Evolutionary conservation across 2,329 filamentous ascomycete genomes (phyloP).

Genomic region (Diaporthe sp.): DNA sequence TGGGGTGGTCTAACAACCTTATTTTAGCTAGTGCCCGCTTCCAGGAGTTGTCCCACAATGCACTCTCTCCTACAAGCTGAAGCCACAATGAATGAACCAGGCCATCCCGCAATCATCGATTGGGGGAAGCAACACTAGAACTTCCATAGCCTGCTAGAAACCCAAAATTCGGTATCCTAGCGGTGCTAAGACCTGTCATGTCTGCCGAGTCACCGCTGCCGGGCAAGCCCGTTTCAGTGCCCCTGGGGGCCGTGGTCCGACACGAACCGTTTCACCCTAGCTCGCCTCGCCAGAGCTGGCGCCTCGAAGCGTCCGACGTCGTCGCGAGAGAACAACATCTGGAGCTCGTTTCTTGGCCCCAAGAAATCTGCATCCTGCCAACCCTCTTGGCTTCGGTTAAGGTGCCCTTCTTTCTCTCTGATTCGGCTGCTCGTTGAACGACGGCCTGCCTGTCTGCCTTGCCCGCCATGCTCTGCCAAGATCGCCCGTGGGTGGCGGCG

Average conservation of each 20-base stretch:
- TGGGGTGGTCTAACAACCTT: too few relatives aligned
- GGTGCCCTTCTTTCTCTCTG: constrained; percentile 8
- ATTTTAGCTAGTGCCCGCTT: too few relatives aligned
- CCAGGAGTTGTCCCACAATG: too few relatives aligned
- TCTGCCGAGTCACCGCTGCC: neutral
- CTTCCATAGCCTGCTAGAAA: too few relatives aligned
- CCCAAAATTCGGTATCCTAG: neutral
- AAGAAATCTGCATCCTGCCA: neutral
- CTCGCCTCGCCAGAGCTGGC: constrained; percentile 2
- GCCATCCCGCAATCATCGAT: too few relatives aligned
- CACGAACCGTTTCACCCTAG: constrained; percentile 24
- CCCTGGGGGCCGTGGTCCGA: constrained; percentile 15
- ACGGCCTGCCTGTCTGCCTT: neutral
- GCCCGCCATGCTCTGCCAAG: constrained; percentile 36
- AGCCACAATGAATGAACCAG: too few relatives aligned
- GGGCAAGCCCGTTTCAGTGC: neutral
- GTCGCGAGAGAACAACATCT: neutral
- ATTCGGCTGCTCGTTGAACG: constrained; percentile 6
- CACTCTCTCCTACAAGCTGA: too few relatives aligned
- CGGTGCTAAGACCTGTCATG: neutral
- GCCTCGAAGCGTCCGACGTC: constrained; percentile 4
- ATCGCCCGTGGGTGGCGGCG: constrained; percentile 34
- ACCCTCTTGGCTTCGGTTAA: constrained; percentile 6
- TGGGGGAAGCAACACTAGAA: too few relatives aligned
- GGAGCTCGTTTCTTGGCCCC: constrained; percentile 4